phyloP scores from a whole-genome alignment of 129 eudicot species.

The Mikania micrantha region DNA sequence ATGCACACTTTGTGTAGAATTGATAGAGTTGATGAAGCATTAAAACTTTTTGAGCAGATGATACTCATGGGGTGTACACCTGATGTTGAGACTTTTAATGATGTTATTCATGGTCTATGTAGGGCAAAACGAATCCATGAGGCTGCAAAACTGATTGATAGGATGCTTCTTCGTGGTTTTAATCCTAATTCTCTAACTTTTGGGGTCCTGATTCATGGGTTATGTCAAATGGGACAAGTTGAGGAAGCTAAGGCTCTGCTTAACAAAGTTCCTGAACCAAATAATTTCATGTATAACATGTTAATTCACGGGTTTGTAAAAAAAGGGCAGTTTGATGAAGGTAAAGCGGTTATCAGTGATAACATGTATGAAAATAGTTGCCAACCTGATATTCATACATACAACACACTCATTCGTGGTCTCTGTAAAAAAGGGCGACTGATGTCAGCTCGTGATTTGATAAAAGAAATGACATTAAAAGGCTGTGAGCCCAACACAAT shows the following conservation, averaged over 20 bases:
- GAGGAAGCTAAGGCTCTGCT: constrained; percentile 62
- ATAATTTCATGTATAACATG: constrained; percentile 55
- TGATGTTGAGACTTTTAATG: constrained; percentile 84
- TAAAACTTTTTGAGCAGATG: constrained; percentile 79
- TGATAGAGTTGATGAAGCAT: constrained; percentile 58
- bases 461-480: constrained; percentile 45
- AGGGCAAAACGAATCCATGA: constrained; percentile 56
- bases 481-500: constrained; percentile 53
- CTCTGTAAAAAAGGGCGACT: constrained; percentile 51
- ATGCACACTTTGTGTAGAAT: constrained; percentile 58
- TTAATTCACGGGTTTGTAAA: constrained; percentile 65
- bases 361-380: constrained; percentile 42
- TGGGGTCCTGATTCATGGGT: constrained; percentile 65
- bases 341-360: constrained; percentile 43
- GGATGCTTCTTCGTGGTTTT: constrained; percentile 87
- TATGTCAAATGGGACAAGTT: constrained; percentile 58
- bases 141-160: constrained; percentile 76
- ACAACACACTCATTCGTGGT: constrained; percentile 63
- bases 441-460: constrained; percentile 47
- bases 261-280: constrained; percentile 74
- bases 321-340: constrained; percentile 64
- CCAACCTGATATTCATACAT: constrained; percentile 62
- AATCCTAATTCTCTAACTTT: constrained; percentile 63
- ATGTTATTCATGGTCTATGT: constrained; percentile 77
- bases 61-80: constrained; percentile 84